These are phyloP conservation scores for Pseudogymnoascus sp. DNA, from an alignment of 2,329 filamentous ascomycete genomes.

Conservation along the genomic window DNA sequence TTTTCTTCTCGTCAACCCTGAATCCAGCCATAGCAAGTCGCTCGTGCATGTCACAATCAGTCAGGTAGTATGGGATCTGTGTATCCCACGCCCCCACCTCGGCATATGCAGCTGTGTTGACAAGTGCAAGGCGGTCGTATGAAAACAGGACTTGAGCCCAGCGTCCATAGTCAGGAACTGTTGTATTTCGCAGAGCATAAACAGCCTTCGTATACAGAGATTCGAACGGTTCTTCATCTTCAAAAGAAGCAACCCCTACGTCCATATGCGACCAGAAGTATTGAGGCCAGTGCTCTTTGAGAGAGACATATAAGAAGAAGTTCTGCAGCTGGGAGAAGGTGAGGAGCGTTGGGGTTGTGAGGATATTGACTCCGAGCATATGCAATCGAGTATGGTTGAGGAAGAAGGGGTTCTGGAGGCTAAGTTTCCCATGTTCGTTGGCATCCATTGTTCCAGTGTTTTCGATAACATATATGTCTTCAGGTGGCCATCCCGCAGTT, in stretches of 20 bases:
- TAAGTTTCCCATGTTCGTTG: slow-evolving; percentile 41
- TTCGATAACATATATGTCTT: slow-evolving; percentile 48
- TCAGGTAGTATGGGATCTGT: slow-evolving; percentile 50
- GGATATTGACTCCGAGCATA: slow-evolving; percentile 45
- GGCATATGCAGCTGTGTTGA: slow-evolving; percentile 44
- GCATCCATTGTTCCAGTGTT: slow-evolving; percentile 49
- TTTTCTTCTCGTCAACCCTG: slow-evolving; percentile 33
- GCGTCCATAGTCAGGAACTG: slow-evolving; percentile 9
- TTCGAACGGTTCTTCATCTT: slow-evolving; percentile 21
- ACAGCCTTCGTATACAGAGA: slow-evolving; percentile 21
- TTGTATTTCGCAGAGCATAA: slow-evolving; percentile 13
- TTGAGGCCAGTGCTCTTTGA: slow-evolving; percentile 37
- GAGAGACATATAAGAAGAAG: slow-evolving; percentile 41
- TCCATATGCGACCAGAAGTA: slow-evolving; percentile 56
- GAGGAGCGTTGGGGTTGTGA: slow-evolving; percentile 45
- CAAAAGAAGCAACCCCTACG: slow-evolving; percentile 39
- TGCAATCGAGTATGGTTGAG: slow-evolving; percentile 44
- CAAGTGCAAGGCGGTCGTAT: slow-evolving; percentile 51
- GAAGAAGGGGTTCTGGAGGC: slow-evolving; percentile 49
- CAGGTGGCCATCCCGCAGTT: slow-evolving; percentile 48
- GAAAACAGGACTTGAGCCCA: slow-evolving; percentile 51
- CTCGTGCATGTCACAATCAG: slow-evolving; percentile 49
- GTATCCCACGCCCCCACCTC: slow-evolving; percentile 47
- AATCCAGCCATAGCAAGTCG: slow-evolving; percentile 41
- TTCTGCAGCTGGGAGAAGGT: slow-evolving; percentile 51